phyloP scores from a whole-genome alignment of 2,329 filamentous ascomycete species.

The Apiospora malaysiana region DNA sequence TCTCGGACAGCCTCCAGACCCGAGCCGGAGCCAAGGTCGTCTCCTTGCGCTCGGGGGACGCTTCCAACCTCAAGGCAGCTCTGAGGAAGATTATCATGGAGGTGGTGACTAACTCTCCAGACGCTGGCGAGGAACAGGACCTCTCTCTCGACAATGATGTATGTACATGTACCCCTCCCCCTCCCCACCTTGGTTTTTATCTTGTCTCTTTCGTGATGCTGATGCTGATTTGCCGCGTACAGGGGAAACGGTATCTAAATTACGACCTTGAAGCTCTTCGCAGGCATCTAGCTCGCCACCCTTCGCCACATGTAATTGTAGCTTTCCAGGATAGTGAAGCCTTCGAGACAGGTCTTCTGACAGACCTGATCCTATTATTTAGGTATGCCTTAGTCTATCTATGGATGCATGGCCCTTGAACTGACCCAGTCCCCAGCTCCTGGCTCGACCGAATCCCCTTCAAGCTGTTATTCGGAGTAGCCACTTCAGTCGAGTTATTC shows the following conservation, averaged over 20 bases:
- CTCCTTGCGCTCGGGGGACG: slow-evolving; percentile 71
- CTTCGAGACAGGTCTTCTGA: slow-evolving; percentile 75
- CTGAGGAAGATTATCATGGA: slow-evolving; percentile 77
- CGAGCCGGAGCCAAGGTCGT: slow-evolving; percentile 63
- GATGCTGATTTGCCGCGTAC: slow-evolving; percentile 22
- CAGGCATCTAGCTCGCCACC: slow-evolving; percentile 60
- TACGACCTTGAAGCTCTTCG: slow-evolving; percentile 79
- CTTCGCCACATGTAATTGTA: slow-evolving; percentile 67
- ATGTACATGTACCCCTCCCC: slow-evolving; percentile 32
- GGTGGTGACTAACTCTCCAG: slow-evolving; percentile 53
- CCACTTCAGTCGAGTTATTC: slow-evolving; percentile 81
- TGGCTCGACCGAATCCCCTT: slow-evolving; percentile 82
- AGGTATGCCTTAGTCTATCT: slow-evolving; percentile 48
- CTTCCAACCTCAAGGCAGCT: slow-evolving; percentile 73
- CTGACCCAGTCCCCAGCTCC: slow-evolving; percentile 40
- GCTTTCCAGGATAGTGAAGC: slow-evolving; percentile 84
- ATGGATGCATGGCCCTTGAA: background rate
- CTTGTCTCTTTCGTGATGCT: background rate
- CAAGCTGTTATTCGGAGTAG: slow-evolving; percentile 77
- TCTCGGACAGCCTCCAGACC: slow-evolving; percentile 61
- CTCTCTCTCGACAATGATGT: slow-evolving; percentile 54
- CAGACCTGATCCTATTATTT: slow-evolving; percentile 72
- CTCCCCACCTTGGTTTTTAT: too few species aligned
- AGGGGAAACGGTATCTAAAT: slow-evolving; percentile 72
- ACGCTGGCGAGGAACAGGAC: slow-evolving; percentile 61